phyloP scores from a whole-genome alignment of 768 basidiomycete genomes.

The Rubroboletus pulcherrimus region DNA sequence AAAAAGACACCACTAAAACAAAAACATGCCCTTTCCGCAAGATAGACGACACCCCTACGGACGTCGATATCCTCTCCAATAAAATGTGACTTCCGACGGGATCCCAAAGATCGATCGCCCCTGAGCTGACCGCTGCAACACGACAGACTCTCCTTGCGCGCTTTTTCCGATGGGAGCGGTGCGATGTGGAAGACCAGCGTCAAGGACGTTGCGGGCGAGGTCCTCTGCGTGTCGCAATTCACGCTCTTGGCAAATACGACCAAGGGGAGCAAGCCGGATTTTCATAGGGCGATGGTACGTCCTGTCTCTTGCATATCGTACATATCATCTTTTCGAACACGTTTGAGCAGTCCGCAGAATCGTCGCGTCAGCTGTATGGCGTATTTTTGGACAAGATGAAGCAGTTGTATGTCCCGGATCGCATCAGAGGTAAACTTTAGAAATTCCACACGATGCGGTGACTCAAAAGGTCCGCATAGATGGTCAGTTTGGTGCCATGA shows the following conservation, averaged over 20 bases:
- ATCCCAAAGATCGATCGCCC: background rate
- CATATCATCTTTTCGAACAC: background rate
- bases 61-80: conserved; percentile 68
- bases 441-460: background rate
- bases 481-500: conserved; percentile 95
- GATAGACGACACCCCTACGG: conserved; percentile 76
- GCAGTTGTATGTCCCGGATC: conserved; percentile 63
- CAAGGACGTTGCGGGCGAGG: conserved; percentile 83
- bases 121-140: conserved; percentile 2
- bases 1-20: conserved; percentile 1
- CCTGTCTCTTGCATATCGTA: background rate
- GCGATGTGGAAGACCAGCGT: conserved; percentile 87
- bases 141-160: conserved; percentile 62
- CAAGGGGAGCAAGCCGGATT: conserved; percentile 90
- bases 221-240: conserved; percentile 94
- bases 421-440: conserved; percentile 62
- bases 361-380: conserved; percentile 66
- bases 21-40: conserved; percentile 18
- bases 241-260: conserved; percentile 82
- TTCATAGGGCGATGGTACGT: conserved; percentile 87
- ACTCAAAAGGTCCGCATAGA: conserved; percentile 42
- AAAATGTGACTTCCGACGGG: conserved; percentile 61
- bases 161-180: conserved; percentile 61
- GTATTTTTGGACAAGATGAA: conserved; percentile 69
- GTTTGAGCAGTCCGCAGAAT: conserved; percentile 53